Base-by-base conservation (phyloP, 73 alveolate species). In the Durusdinium trenchii region DNA sequence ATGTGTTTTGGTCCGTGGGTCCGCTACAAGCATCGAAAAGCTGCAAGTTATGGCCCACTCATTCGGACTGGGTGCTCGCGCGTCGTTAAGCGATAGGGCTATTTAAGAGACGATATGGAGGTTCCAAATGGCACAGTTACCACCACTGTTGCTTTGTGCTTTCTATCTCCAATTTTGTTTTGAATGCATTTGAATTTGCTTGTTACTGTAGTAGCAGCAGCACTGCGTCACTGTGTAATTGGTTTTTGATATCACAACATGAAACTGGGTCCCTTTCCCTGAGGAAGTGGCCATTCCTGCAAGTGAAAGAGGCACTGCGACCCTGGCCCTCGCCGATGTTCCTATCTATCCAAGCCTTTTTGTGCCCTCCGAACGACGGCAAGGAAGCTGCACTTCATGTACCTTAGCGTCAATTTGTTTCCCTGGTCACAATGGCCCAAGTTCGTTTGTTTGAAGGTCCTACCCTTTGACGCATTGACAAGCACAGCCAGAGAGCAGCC, bases 261-360 rank as follows among this genome's bases (percentile, higher is more conserved):
- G n/a, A n/a, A n/a, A n/a, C n/a, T n/a, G n/a, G n/a, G n/a, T n/a
- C n/a, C n/a, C n/a, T n/a, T n/a, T n/a, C n/a, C n/a, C n/a, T n/a
- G n/a, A n/a, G n/a, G n/a, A n/a, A 38, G 32, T 67, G 81, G 81
- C 81, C 81, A 38, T 76, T 76, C 60, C 60, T 38, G 54, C 87
- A 40, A 35, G 36, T 14, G 81, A 38, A 85, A 79, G 94, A 85
- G 94, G 61, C 51, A 40, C 61, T 85, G 94, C 32, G 94, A 54
- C 94, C 94, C 6, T 85, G 94, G 94, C 94, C 94, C 26, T 42
- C 94, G 38, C 94, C 94, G 1, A 50, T 85, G 79, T 85, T 85
- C 30, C 94, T 76, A 10, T 76, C 87, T 6, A 43, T 76, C 62
- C 87, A 76, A 76, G 87, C 87, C 42, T 10, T 76, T 54, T 45